phyloP scores from a whole-genome alignment of 1,284 basidiomycete genomes.

The Leccinum subatratum region DNA sequence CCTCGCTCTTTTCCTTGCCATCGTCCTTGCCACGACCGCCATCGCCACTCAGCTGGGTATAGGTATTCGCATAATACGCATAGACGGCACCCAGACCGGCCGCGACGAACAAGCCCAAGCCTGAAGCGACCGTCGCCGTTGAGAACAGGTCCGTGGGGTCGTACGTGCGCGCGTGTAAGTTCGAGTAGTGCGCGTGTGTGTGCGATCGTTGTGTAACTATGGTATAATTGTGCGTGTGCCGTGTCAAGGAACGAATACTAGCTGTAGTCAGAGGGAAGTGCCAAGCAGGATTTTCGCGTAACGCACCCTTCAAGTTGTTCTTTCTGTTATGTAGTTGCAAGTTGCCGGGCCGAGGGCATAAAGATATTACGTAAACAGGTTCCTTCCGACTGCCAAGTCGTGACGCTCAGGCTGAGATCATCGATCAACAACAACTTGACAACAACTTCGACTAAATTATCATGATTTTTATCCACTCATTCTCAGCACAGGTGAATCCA shows the following conservation, averaged over 20 bases:
- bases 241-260: not conserved
- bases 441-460: no score
- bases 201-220: not conserved
- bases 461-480: not conserved
- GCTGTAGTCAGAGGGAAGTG: not conserved
- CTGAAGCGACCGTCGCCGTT: slow-evolving; percentile 21
- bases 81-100: slow-evolving; percentile 22
- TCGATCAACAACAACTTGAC: not conserved
- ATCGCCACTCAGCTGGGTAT: slow-evolving; percentile 6
- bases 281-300: not conserved
- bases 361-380: not conserved
- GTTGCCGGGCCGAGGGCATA: not conserved
- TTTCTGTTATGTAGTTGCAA: not conserved
- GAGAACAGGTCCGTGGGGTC: slow-evolving; percentile 13
- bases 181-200: not conserved
- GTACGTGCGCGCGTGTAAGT: no score
- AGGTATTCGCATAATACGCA: slow-evolving; percentile 12
- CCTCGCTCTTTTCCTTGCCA: not conserved
- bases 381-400: not conserved
- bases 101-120: slow-evolving; percentile 12
- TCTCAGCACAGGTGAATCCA: not conserved
- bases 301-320: not conserved
- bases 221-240: no score
- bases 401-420: not conserved
- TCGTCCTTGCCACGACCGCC: not conserved